Conservation (phyloP, 768 basidiomycete species). For the Stropharia rugosoannulata region DNA sequence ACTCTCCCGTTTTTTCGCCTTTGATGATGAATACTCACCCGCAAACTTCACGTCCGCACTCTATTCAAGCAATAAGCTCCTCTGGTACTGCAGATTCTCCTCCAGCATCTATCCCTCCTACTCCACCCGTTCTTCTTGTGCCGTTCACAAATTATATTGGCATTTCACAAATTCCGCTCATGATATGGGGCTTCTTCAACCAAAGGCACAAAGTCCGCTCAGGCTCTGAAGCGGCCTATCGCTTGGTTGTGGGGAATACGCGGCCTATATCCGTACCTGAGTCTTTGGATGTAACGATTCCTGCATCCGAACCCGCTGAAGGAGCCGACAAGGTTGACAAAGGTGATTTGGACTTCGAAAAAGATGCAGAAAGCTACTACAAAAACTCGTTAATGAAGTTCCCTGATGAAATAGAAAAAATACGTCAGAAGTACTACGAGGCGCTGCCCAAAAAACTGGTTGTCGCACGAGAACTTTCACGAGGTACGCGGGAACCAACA, state of each 20-base stretch:
- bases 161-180: slow-evolving; percentile 78
- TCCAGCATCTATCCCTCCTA: slow-evolving; percentile 60
- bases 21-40: slow-evolving; percentile 19
- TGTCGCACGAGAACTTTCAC: slow-evolving; percentile 72
- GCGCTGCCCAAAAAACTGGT: slow-evolving; percentile 63
- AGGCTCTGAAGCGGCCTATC: slow-evolving; percentile 82
- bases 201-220: slow-evolving; percentile 75
- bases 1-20: slow-evolving; percentile 33
- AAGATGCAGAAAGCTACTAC: slow-evolving; percentile 64
- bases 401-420: slow-evolving; percentile 59
- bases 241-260: slow-evolving; percentile 59
- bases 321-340: slow-evolving; percentile 14
- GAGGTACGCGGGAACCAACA: slow-evolving; percentile 78
- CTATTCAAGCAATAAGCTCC: slow-evolving; percentile 7
- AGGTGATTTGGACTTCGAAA: slow-evolving; percentile 77
- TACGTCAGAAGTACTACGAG: slow-evolving; percentile 76
- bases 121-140: slow-evolving; percentile 80
- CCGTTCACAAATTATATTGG: slow-evolving; percentile 77
- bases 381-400: slow-evolving; percentile 57
- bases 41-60: slow-evolving; percentile 7
- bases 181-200: slow-evolving; percentile 94
- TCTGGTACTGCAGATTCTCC: slow-evolving; percentile 32
- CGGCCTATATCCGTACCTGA: slow-evolving; percentile 55
- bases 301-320: slow-evolving; percentile 18
- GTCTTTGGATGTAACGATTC: slow-evolving; percentile 18